These are phyloP conservation scores for Neoarthrinium moseri DNA, from an alignment of 2,329 filamentous ascomycete species.

Conservation along the genomic window DNA sequence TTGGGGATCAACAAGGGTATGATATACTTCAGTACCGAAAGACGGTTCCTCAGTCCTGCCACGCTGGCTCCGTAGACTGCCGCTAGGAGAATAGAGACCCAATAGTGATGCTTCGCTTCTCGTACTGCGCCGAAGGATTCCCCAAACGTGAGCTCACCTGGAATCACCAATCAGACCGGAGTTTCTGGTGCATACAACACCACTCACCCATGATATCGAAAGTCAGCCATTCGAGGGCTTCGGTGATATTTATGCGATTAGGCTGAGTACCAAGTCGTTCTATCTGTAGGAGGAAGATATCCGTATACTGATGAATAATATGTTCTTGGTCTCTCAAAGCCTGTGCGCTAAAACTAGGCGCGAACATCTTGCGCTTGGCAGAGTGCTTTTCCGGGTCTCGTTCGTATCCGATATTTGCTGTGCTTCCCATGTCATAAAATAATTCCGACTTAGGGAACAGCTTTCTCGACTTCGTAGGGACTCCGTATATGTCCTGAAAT, in stretches of 20 bases:
- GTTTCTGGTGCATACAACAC: background rate
- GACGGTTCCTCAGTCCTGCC: slow-evolving; percentile 12
- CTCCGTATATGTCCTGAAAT: slow-evolving; percentile 35
- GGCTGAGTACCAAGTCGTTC: background rate
- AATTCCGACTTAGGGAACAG: slow-evolving; percentile 15
- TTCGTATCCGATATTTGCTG: slow-evolving; percentile 14
- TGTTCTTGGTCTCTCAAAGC: slow-evolving; percentile 20
- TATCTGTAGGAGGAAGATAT: slow-evolving; percentile 17
- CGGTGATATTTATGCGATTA: slow-evolving; percentile 15
- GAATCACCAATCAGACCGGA: background rate
- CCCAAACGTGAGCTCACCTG: slow-evolving; percentile 17
- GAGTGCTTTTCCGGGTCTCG: slow-evolving; percentile 19
- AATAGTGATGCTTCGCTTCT: slow-evolving; percentile 11
- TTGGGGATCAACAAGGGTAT: background rate
- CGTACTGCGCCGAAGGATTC: slow-evolving; percentile 17
- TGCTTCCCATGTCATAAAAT: slow-evolving; percentile 16
- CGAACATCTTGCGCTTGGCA: slow-evolving; percentile 16
- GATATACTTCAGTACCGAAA: slow-evolving; percentile 11
- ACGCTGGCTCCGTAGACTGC: slow-evolving; percentile 10
- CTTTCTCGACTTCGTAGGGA: slow-evolving; percentile 16
- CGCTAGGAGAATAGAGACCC: slow-evolving; percentile 15
- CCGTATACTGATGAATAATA: slow-evolving; percentile 18
- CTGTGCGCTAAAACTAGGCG: slow-evolving; percentile 17
- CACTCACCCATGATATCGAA: slow-evolving; percentile 22
- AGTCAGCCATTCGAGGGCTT: slow-evolving; percentile 20